Conservation (phyloP, 371 early-diverging fungal species). For the Saksenaea oblongispora region DNA sequence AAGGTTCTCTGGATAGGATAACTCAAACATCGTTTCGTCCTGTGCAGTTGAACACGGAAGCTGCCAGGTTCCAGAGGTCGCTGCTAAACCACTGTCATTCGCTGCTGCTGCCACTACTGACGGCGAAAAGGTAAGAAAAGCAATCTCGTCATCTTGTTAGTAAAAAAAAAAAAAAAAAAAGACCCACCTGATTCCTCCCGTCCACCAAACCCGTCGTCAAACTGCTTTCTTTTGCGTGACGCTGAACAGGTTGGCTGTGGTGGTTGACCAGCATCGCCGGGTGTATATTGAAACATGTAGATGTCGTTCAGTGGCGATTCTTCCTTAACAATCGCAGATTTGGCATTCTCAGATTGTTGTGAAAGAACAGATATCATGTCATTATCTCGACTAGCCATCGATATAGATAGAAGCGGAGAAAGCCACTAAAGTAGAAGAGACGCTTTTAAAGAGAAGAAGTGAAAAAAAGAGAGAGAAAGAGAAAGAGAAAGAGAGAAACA, state of each 20-base stretch:
- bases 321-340: neutral
- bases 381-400: constrained; percentile 3
- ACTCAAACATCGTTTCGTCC: neutral
- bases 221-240: constrained; percentile 4
- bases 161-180: neutral
- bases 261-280: neutral
- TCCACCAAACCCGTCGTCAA: constrained; percentile 2
- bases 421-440: too few species aligned
- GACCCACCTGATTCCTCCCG: constrained; percentile 3
- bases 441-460: too few species aligned
- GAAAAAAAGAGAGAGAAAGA: neutral
- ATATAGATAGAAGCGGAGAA: neutral
- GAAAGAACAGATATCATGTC: neutral
- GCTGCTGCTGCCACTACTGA: too few species aligned
- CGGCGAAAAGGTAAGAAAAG: neutral
- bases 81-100: too few species aligned
- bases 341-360: neutral
- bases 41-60: neutral
- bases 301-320: constrained; percentile 2
- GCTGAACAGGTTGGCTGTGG: neutral
- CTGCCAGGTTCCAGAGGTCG: neutral
- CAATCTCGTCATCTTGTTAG: neutral
- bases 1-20: neutral
- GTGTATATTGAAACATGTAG: neutral
- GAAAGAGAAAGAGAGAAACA: neutral